Evolutionary conservation across 352 stramenopile species (phyloP).

Genomic region (Globisporangium paroecandrum): DNA sequence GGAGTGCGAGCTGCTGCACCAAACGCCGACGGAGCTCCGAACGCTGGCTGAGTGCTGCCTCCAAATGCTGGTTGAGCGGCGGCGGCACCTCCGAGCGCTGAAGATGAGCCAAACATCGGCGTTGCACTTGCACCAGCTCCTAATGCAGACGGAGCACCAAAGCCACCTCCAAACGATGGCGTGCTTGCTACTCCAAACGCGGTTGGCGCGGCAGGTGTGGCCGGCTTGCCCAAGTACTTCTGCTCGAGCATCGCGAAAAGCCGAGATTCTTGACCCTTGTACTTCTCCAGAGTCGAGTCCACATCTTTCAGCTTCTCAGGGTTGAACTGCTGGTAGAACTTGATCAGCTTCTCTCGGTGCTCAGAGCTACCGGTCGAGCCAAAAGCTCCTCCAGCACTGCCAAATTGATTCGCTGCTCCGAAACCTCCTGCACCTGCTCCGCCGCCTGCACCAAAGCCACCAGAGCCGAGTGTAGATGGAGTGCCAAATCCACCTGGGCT

Average conservation of each 20-base stretch:
- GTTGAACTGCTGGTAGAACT: slow-evolving; percentile 78
- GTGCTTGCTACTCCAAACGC: slow-evolving; percentile 43
- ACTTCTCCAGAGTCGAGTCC: slow-evolving; percentile 67
- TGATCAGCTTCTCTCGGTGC: slow-evolving; percentile 50
- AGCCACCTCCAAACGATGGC: slow-evolving; percentile 34
- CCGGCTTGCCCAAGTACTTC: slow-evolving; percentile 51
- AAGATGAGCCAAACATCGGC: slow-evolving; percentile 53
- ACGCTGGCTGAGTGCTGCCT: slow-evolving; percentile 23
- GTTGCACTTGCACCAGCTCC: slow-evolving; percentile 27
- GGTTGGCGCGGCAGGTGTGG: slow-evolving; percentile 16
- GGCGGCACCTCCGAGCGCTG: slow-evolving; percentile 29
- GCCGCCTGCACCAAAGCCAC: slow-evolving; percentile 16
- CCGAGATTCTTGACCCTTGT: slow-evolving; percentile 63
- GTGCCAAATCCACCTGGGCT: slow-evolving; percentile 15
- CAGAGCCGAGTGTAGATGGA: slow-evolving; percentile 9
- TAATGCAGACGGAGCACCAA: slow-evolving; percentile 50
- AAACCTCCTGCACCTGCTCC: slow-evolving; percentile 11
- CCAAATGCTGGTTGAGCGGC: slow-evolving; percentile 20
- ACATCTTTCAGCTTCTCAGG: slow-evolving; percentile 66
- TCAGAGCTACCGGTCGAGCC: slow-evolving; percentile 29
- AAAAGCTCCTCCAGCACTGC: slow-evolving; percentile 27
- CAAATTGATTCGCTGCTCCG: slow-evolving; percentile 31
- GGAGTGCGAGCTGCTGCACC: slow-evolving; percentile 7
- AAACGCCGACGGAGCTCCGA: slow-evolving; percentile 27
- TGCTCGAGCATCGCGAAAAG: slow-evolving; percentile 75